Base-by-base conservation (phyloP, 2,329 filamentous ascomycete genomes). In the Penicillium sp. region DNA sequence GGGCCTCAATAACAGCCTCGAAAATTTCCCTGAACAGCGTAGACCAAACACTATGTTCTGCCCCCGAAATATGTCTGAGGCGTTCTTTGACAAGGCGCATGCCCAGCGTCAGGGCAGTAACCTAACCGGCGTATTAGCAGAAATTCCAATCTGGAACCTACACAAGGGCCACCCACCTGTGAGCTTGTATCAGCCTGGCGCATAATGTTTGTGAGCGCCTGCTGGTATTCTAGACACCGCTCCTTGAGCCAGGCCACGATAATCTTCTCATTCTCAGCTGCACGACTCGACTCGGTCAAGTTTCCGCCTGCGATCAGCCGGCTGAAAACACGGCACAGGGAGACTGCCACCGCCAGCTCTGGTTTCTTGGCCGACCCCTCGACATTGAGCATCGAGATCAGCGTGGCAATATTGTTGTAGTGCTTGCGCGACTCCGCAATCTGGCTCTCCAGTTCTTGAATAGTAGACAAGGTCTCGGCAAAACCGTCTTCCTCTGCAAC, bases 51-150 rank as follows among this genome's bases (percentile, higher is more conserved):
- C 82, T 80, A 31, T 83, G 80, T 5, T 80, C 77, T 16, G 77
- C 77, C 40, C 77, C 77, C 39, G 75, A 75, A 23, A 81, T 62
- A 56, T 80, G 70, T 47, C 80, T 78, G 13, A 78, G 83, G 60
- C 94, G 87, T 35, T 85, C 83, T 70, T 94, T 93, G 50, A 94
- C 70, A 33, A 94, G 67, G 39, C 85, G 82, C 89, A 96, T 94
- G 41, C 83, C 77, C 33, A 96, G 70, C 1, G 84, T 87, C 54
- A 97, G 68, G 8, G 81, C 83, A 11, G 85, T 86, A 29, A 78
- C 75, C 47, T 87, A 67, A 41, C 33, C 10, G 7, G 14, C 29
- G n/a, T 18, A 28, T 56, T 35, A 57, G 49, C 35, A 19, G 10
- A 41, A 33, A 21, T 16, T 17, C 20, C 10, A n/a, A 25, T 2